A percentile compares a stretch with the other conserved stretches of the same genome.
phyloP scores from a whole-genome alignment of 139 green algal species.

The Gonium pectorale region DNA sequence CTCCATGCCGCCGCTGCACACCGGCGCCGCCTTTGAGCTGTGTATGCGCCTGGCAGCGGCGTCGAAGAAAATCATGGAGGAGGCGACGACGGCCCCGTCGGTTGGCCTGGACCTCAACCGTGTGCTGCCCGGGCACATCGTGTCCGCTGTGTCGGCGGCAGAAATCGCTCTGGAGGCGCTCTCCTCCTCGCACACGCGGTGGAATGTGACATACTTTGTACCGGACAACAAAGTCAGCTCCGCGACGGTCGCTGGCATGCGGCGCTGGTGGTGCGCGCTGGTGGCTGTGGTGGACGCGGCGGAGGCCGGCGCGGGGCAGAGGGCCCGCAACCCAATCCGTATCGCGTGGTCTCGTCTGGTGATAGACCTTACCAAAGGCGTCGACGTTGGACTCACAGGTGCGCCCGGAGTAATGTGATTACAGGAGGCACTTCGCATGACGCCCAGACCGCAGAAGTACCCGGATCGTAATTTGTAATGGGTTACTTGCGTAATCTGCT shows the following conservation, averaged over 20 bases:
- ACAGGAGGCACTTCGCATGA: background rate
- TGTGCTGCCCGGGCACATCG: background rate
- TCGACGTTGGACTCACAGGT: background rate
- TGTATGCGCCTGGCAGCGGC: background rate
- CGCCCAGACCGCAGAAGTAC: no score
- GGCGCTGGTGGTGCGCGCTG: background rate
- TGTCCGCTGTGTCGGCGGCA: no score
- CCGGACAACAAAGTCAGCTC: background rate
- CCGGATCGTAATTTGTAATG: no score
- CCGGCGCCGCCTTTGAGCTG: background rate
- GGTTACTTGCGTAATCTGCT: no score
- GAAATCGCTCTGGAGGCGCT: no score
- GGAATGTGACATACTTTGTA: background rate
- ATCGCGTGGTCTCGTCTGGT: no score
- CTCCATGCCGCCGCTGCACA: background rate
- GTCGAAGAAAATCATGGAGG: no score
- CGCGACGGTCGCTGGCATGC: background rate
- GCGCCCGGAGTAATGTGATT: background rate
- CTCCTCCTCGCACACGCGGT: background rate
- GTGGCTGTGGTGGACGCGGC: no score
- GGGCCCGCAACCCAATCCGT: no score
- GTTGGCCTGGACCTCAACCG: no score
- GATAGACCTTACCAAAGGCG: no score
- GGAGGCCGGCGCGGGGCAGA: no score
- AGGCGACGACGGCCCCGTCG: background rate